phyloP scores from a whole-genome alignment of 163 green algal species.

The Volvox carteri region DNA sequence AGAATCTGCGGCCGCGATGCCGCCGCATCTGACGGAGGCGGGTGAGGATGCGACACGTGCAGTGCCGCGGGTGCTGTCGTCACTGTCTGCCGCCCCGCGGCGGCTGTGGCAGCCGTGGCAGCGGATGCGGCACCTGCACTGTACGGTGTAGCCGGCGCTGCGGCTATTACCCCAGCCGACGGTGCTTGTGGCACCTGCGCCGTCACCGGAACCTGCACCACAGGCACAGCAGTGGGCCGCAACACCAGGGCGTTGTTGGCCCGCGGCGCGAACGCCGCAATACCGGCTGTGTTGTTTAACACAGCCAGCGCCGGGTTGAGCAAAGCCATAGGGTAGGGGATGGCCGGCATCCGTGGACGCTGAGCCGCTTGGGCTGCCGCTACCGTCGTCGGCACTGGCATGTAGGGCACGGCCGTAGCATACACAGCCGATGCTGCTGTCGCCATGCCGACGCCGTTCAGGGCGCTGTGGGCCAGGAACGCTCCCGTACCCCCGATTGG shows the following conservation, averaged over 20 bases:
- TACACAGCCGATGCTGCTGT: background rate
- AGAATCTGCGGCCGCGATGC: background rate
- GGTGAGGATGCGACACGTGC: background rate
- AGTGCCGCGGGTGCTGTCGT: background rate
- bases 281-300: conserved; percentile 40
- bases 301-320: conserved; percentile 41
- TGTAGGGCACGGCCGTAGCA: background rate
- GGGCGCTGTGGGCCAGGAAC: background rate
- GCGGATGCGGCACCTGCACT: background rate
- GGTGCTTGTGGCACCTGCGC: too few relatives aligned
- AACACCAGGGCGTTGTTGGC: background rate
- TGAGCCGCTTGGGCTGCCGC: background rate
- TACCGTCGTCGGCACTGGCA: background rate
- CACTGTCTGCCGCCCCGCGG: background rate
- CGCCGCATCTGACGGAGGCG: background rate
- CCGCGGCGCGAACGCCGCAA: conserved; percentile 15
- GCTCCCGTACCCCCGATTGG: background rate
- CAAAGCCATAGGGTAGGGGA: conserved; percentile 24
- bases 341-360: background rate
- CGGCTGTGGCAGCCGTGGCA: background rate
- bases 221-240: conserved; percentile 2
- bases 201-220: background rate
- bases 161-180: background rate
- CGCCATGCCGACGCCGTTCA: background rate
- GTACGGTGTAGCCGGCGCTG: background rate